Base-by-base conservation (phyloP, 2,329 filamentous ascomycete genomes). In the Cercospora sp. region DNA sequence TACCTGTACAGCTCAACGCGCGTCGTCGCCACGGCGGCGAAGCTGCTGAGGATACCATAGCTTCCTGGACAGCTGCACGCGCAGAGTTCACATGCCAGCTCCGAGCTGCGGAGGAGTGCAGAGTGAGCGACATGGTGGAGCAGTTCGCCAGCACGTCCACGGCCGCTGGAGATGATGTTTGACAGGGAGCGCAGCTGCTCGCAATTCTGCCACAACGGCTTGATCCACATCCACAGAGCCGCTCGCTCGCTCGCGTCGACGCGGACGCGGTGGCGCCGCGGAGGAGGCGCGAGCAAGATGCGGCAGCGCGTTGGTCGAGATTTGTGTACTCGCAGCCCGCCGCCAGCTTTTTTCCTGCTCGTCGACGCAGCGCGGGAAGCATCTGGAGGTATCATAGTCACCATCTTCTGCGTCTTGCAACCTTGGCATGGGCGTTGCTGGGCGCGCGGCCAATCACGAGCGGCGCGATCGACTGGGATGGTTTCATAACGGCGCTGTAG, bases 161-260 rank as follows among this genome's bases (percentile, higher is more conserved):
- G n/a, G 62, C 62, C 65, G 65, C 63, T 60, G 62, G 68, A 70
- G 66, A 68, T 70, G 62, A 68, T 70, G 66, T 45, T 59, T 18
- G 64, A 71, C 66, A 64, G 62, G 68, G 63, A 48, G 58, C 16
- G 26, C 53, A 58, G 66, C 57, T 60, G 62, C 61, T 71, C 69
- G 53, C 69, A 71, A 69, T 71, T 65, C 69, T 65, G 64, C 64
- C 67, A 65, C 26, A 67, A 69, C 67, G 67, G 60, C 55, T 59
- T 33, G 20, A 58, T n/a, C 45, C 45, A 51, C 20, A 28, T 48
- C 53, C 26, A 48, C 63, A 51, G 53, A 48, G 45, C 48, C 61
- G 48, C 40, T 42, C 31, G 18, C n/a, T 26, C 61, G 48, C 40
- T 42, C 31, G 18, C 12, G 33, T 48, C 42, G 42, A 42, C 36